These are phyloP conservation scores for Elaeis oleifera DNA, from an alignment of 202 grass and related monocot species.

Conservation along the genomic window DNA sequence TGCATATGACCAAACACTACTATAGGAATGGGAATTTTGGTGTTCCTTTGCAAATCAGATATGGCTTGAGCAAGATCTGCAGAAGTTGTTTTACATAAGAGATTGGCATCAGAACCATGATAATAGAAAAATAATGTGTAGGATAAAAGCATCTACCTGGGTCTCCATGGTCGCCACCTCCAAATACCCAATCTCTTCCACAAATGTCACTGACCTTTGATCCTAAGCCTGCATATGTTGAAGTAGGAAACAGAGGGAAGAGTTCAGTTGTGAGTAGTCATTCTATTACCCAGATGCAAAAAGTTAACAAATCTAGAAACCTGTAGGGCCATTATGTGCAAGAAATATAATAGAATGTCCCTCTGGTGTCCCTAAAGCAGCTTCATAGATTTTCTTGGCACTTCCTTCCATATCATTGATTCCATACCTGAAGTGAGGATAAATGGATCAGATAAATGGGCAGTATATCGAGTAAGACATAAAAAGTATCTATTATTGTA, in stretches of 20 bases:
- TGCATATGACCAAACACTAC: conserved; percentile 95
- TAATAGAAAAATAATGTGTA: neutral
- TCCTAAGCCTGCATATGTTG: conserved; percentile 48
- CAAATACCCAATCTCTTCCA: conserved; percentile 70
- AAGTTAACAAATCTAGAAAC: conserved; percentile 24
- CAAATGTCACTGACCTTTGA: conserved; percentile 73
- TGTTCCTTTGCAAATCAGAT: conserved; percentile 52
- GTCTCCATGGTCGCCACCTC: conserved; percentile 76
- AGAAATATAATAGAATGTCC: conserved; percentile 67
- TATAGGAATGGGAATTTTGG: conserved; percentile 49
- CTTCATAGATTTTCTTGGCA: conserved; percentile 74
- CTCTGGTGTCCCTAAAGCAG: conserved; percentile 45
- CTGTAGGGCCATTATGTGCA: conserved; percentile 96
- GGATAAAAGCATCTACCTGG: conserved; percentile 36
- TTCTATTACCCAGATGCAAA: neutral
- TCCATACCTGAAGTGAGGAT: conserved; percentile 49
- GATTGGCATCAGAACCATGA: neutral
- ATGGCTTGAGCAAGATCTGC: conserved; percentile 70
- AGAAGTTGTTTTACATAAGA: conserved; percentile 7
- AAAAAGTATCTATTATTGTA: too few species aligned
- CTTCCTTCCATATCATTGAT: conserved; percentile 79
- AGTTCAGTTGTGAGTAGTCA: neutral
- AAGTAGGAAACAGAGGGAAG: neutral
- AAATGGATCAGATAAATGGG: neutral
- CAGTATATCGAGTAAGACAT: neutral